Evolutionary conservation across 179 eudicot genomes (phyloP).

Genomic region (Silene noctiflora): DNA sequence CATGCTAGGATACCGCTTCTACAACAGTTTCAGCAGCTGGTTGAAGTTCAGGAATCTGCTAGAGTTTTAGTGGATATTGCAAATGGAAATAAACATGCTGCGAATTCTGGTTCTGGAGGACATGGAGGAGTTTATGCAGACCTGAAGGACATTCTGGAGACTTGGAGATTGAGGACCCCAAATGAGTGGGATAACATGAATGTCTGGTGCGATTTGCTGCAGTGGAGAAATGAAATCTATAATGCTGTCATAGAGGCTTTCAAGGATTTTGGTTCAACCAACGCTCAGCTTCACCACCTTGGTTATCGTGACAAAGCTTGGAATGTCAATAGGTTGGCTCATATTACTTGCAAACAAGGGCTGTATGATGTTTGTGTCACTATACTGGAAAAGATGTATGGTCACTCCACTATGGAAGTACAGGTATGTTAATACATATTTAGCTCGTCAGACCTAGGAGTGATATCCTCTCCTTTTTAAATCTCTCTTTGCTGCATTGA

Average conservation of each 20-base stretch:
- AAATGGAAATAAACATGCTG: conserved; percentile 69
- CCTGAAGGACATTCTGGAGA: conserved; percentile 97
- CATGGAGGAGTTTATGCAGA: conserved; percentile 84
- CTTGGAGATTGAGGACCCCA: conserved; percentile 97
- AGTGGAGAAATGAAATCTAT: conserved; percentile 99
- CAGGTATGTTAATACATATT: conserved; percentile 53
- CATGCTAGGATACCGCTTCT: conserved; percentile 87
- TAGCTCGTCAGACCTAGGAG: neutral
- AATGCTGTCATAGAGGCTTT: conserved; percentile 90
- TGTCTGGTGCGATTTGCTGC: conserved; percentile 94
- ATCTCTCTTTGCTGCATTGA: neutral
- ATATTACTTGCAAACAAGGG: conserved; percentile 90
- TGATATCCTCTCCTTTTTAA: neutral
- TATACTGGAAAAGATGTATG: conserved; percentile 96
- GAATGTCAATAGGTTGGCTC: conserved; percentile 97
- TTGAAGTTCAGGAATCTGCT: conserved; percentile 97
- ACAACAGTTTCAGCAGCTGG: conserved; percentile 97
- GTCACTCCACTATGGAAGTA: conserved; percentile 96
- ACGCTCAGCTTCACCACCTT: conserved; percentile 90
- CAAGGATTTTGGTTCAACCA: conserved; percentile 72
- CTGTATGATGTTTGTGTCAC: conserved; percentile 89
- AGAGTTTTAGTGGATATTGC: conserved; percentile 80
- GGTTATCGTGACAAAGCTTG: conserved; percentile 99
- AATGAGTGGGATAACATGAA: conserved; percentile 99
- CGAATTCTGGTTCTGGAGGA: conserved; percentile 60